Evolutionary conservation across 106 monocot species (phyloP).

Genomic region (Acanthochlamys bracteata): DNA sequence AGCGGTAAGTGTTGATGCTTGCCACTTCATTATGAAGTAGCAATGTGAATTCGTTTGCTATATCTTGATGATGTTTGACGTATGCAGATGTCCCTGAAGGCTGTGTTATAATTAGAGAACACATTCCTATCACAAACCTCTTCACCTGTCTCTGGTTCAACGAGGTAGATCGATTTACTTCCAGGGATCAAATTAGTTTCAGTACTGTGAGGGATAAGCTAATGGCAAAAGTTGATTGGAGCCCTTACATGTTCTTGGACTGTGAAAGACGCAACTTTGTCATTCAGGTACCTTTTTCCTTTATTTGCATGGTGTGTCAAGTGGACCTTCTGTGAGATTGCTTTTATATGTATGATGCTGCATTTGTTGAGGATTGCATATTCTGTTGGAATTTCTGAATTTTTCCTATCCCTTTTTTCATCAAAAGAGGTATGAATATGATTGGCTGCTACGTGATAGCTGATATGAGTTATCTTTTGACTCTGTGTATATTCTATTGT

Average conservation of each 20-base stretch:
- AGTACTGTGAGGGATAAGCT: slow-evolving; percentile 85
- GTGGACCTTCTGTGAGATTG: too few relatives aligned
- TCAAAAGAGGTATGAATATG: too few relatives aligned
- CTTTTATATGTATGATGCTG: too few relatives aligned
- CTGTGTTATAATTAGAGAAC: slow-evolving; percentile 95
- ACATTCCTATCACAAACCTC: slow-evolving; percentile 80
- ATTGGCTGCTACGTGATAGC: too few relatives aligned
- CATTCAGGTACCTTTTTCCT: slow-evolving; percentile 55
- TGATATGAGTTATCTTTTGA: too few relatives aligned
- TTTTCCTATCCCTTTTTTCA: too few relatives aligned
- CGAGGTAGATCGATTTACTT: slow-evolving; percentile 92
- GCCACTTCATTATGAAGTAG: not conserved
- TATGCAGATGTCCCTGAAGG: slow-evolving; percentile 95
- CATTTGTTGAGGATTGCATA: too few relatives aligned
- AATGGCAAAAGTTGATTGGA: slow-evolving; percentile 66
- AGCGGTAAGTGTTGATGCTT: slow-evolving; percentile 52
- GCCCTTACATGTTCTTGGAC: slow-evolving; percentile 74
- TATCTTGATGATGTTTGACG: not conserved
- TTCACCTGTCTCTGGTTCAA: slow-evolving; percentile 99
- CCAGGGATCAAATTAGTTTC: slow-evolving; percentile 93
- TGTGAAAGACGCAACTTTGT: slow-evolving; percentile 97
- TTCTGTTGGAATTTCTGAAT: too few relatives aligned
- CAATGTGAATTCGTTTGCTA: not conserved
- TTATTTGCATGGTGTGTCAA: not conserved
- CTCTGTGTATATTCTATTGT: too few relatives aligned